A percentile compares a stretch with the other conserved stretches of the same genome.
These are phyloP conservation scores for Microdochium nivale DNA, from an alignment of 2,329 filamentous ascomycete species.

Conservation along the genomic window DNA sequence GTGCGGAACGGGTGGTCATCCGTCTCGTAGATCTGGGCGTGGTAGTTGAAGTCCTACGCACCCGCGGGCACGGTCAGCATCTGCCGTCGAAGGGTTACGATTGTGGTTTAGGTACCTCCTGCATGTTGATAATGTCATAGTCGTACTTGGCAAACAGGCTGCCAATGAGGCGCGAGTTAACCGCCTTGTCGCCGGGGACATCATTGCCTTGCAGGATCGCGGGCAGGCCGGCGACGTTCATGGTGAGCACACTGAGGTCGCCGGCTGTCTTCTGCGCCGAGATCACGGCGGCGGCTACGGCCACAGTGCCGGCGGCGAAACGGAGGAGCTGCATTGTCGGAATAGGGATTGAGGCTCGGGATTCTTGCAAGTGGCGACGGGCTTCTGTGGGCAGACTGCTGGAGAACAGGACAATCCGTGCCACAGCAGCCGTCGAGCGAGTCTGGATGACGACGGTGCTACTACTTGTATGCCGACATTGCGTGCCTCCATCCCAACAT, in stretches of 20 bases:
- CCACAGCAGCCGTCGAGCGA: neutral
- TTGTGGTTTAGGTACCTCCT: slow-evolving; percentile 48
- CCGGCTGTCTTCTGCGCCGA: slow-evolving; percentile 8
- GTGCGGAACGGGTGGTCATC: slow-evolving; percentile 53
- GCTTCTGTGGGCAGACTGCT: neutral
- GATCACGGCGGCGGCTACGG: neutral
- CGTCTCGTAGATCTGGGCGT: slow-evolving; percentile 52
- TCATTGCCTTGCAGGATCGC: slow-evolving; percentile 48
- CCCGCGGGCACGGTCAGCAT: neutral
- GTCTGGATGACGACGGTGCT: neutral
- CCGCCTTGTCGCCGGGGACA: slow-evolving; percentile 51
- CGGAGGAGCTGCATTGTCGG: neutral
- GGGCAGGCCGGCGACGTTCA: slow-evolving; percentile 28
- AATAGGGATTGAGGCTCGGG: neutral
- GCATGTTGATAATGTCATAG: slow-evolving; percentile 56
- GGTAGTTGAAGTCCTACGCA: slow-evolving; percentile 55
- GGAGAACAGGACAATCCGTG: neutral
- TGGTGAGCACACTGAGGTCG: slow-evolving; percentile 42
- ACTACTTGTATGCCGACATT: neutral
- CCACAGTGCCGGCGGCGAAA: neutral
- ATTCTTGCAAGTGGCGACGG: neutral
- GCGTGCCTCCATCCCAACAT: neutral
- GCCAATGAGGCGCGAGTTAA: slow-evolving; percentile 49
- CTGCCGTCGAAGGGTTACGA: neutral
- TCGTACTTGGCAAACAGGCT: slow-evolving; percentile 43